Conservation (phyloP, 2,329 filamentous ascomycete genomes). For the Fusarium proliferatum region DNA sequence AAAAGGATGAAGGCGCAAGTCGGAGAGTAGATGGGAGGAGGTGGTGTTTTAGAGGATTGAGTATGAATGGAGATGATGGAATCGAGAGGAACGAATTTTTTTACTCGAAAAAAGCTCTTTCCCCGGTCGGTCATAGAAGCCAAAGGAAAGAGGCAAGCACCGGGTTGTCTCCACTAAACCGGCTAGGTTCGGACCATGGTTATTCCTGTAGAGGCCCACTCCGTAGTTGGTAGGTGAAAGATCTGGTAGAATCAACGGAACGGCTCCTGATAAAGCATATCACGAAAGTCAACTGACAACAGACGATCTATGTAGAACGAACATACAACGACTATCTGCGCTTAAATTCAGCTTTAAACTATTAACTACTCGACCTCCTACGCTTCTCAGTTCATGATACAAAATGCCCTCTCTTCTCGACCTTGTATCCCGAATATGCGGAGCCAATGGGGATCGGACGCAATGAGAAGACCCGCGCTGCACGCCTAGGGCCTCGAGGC, state of each 20-base stretch:
- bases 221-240: slow-evolving; percentile 21
- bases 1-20: slow-evolving; percentile 48
- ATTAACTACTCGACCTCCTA: background rate
- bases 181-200: slow-evolving; percentile 48
- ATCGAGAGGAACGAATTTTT: slow-evolving; percentile 51
- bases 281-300: background rate
- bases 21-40: slow-evolving; percentile 48
- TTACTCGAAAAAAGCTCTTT: slow-evolving; percentile 50
- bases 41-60: slow-evolving; percentile 44
- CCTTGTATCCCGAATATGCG: slow-evolving; percentile 12
- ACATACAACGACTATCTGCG: background rate
- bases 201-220: slow-evolving; percentile 40
- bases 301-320: too few species aligned
- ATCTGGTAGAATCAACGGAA: slow-evolving; percentile 15
- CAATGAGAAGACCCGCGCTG: slow-evolving; percentile 22
- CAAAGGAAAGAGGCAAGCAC: slow-evolving; percentile 55
- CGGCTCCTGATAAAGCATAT: background rate
- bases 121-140: slow-evolving; percentile 54
- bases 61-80: slow-evolving; percentile 43
- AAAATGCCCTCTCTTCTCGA: background rate
- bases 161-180: slow-evolving; percentile 41
- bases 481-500: background rate
- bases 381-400: background rate
- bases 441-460: slow-evolving; percentile 31
- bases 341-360: too few species aligned